phyloP scores from a whole-genome alignment of 352 stramenopile species.

The Phytophthora citricola region DNA sequence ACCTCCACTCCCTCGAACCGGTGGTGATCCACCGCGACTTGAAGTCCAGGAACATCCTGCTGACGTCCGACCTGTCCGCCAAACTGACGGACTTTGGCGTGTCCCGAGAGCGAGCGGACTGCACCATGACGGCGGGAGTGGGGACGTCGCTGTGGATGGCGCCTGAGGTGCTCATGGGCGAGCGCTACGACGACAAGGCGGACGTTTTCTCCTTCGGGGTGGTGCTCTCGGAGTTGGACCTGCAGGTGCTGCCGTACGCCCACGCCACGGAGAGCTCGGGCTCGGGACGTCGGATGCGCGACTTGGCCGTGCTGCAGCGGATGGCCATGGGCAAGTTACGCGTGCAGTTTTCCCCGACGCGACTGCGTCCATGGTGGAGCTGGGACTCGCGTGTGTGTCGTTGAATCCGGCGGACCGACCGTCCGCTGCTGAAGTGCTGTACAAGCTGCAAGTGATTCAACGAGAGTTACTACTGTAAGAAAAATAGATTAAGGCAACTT shows the following conservation, averaged over 20 bases:
- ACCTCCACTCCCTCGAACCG: constrained; percentile 61
- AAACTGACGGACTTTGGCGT: constrained; percentile 48
- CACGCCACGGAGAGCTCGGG: constrained; percentile 11
- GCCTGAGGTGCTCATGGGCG: constrained; percentile 33
- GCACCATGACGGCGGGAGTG: constrained; percentile 40
- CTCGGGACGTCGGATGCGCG: constrained; percentile 10
- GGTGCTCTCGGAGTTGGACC: constrained; percentile 36
- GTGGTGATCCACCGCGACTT: constrained; percentile 49
- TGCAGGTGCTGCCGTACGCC: constrained; percentile 23
- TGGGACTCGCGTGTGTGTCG: constrained; percentile 34
- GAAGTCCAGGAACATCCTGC: constrained; percentile 42
- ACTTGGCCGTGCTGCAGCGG: constrained; percentile 34
- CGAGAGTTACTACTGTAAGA: neutral
- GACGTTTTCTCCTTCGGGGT: constrained; percentile 47
- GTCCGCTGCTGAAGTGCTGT: constrained; percentile 29
- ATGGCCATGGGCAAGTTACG: constrained; percentile 31
- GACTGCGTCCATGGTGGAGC: constrained; percentile 13
- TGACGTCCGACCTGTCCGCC: constrained; percentile 3
- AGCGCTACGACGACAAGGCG: constrained; percentile 29
- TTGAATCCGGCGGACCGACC: constrained; percentile 35
- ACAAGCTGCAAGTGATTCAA: constrained; percentile 14
- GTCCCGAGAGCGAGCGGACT: constrained; percentile 19
- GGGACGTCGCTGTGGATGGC: constrained; percentile 40
- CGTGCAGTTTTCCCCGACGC: constrained; percentile 35
- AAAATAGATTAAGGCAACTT: neutral